phyloP scores from a whole-genome alignment of 352 stramenopile genomes.

The Phytopythium kandeliae region DNA sequence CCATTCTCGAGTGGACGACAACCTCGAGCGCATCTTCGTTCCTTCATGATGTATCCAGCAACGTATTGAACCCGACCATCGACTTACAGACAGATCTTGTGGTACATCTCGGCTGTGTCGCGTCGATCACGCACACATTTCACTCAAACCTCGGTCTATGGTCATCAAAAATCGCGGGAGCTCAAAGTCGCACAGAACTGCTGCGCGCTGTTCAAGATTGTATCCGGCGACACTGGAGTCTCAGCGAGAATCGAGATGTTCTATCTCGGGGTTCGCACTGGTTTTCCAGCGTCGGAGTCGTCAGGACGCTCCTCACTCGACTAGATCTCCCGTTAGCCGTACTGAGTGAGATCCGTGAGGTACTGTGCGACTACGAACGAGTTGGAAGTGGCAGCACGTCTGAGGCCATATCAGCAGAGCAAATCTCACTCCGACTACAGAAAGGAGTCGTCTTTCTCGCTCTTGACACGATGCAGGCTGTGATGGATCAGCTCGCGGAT shows the following conservation, averaged over 20 bases:
- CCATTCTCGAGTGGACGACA: neutral
- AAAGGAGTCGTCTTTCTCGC: slow-evolving; percentile 19
- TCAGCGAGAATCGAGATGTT: slow-evolving; percentile 23
- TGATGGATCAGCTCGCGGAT: slow-evolving; percentile 12
- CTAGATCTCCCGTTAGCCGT: slow-evolving; percentile 26
- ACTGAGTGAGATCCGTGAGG: slow-evolving; percentile 15
- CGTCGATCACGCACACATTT: slow-evolving; percentile 17
- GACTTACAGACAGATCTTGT: slow-evolving; percentile 22
- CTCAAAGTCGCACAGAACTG: neutral
- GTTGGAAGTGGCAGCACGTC: slow-evolving; percentile 14
- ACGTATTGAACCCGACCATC: slow-evolving; percentile 18
- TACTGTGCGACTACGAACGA: slow-evolving; percentile 41
- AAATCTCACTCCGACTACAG: slow-evolving; percentile 21
- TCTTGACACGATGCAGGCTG: slow-evolving; percentile 36
- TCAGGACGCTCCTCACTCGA: slow-evolving; percentile 22
- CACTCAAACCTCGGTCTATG: neutral
- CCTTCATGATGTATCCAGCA: slow-evolving; percentile 19
- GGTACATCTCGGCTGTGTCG: slow-evolving; percentile 29
- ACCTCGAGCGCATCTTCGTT: slow-evolving; percentile 10
- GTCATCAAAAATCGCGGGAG: neutral
- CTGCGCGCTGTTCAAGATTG: slow-evolving; percentile 25
- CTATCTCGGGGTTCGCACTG: slow-evolving; percentile 34
- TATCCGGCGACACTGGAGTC: slow-evolving; percentile 32
- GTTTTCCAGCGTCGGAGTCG: slow-evolving; percentile 35
- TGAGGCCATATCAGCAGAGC: slow-evolving; percentile 10